These are phyloP conservation scores for Metschnikowia gruessii DNA, from an alignment of 805 yeast genomes.

Conservation along the genomic window DNA sequence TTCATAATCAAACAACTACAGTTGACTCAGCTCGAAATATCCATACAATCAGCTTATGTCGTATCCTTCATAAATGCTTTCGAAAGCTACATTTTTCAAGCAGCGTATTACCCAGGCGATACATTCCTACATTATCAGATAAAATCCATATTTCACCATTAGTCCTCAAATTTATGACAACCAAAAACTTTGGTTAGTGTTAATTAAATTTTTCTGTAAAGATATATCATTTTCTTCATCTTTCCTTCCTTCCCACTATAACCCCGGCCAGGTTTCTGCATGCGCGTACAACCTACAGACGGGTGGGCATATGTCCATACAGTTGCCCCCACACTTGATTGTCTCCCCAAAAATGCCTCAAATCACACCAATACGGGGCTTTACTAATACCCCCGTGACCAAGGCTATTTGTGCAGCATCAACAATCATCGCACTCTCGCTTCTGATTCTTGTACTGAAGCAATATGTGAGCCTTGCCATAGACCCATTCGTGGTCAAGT, in stretches of 20 bases:
- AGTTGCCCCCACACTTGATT: slow-evolving; percentile 1
- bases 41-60: no score
- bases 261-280: background rate
- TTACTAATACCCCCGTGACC: slow-evolving; percentile 45
- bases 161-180: no score
- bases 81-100: no score
- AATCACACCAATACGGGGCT: slow-evolving; percentile 42
- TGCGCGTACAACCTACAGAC: background rate
- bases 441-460: slow-evolving; percentile 46
- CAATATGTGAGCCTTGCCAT: slow-evolving; percentile 42
- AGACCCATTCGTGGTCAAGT: slow-evolving; percentile 53
- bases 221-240: background rate
- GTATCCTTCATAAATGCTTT: no score
- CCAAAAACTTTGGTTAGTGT: no score
- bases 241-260: background rate
- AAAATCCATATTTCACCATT: no score
- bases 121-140: no score
- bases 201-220: no score
- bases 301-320: background rate
- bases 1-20: no score
- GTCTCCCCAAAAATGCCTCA: slow-evolving; percentile 27
- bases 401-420: slow-evolving; percentile 31
- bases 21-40: no score
- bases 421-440: slow-evolving; percentile 37
- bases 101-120: no score